Conservation (phyloP, 2,329 filamentous ascomycete genomes). For the Cercospora beticola region DNA sequence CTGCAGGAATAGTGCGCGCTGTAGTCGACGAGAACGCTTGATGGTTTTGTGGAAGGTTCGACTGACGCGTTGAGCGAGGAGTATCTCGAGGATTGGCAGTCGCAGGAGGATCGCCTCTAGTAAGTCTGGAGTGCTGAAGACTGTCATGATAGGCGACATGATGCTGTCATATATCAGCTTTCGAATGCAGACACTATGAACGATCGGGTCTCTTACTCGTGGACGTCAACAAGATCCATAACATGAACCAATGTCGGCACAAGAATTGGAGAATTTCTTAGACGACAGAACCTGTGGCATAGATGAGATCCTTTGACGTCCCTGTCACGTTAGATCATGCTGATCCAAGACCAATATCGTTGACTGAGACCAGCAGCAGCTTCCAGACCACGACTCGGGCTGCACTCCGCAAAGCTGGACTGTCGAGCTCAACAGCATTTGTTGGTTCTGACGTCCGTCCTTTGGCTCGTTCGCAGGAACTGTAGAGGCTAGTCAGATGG, state of each 20-base stretch:
- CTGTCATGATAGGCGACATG: neutral
- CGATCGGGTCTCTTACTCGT: neutral
- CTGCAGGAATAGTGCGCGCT: neutral
- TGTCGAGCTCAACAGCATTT: neutral
- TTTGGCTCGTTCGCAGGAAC: neutral
- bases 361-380: neutral
- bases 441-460: neutral
- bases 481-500: neutral
- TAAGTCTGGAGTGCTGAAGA: neutral
- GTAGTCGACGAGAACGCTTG: neutral
- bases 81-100: neutral
- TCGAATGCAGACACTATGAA: neutral
- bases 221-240: neutral
- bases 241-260: no score
- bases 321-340: neutral
- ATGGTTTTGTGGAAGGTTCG: neutral
- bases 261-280: no score
- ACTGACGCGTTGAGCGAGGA: neutral
- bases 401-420: neutral
- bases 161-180: neutral
- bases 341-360: neutral
- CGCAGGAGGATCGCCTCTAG: neutral
- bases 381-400: neutral
- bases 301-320: neutral
- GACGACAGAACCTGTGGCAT: neutral